Percentiles rank a stretch among this genome's conserved stretches.
Conservation (phyloP, 2,329 filamentous ascomycete genomes). For the Diaporthe capsici region DNA sequence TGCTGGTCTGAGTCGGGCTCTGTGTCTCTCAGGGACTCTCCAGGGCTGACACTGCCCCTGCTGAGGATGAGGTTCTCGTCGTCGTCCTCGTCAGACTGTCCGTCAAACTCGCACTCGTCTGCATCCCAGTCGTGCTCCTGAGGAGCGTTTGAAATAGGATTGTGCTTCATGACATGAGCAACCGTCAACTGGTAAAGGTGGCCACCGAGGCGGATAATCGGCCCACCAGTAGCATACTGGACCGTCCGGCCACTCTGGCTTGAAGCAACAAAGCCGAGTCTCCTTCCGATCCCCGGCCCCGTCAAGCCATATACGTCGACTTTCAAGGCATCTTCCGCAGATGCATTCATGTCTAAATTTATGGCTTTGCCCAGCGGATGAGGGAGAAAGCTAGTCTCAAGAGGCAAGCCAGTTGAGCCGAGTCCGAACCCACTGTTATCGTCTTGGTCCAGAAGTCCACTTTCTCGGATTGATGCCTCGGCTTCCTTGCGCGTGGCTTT, state of each 20-base stretch:
- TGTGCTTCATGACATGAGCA: not conserved
- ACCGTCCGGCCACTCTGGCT: not conserved
- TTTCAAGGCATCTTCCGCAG: not conserved
- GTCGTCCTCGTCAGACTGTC: not conserved
- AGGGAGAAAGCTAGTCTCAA: not conserved
- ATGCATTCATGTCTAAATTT: not conserved
- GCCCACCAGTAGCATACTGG: not conserved
- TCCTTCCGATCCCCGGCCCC: not conserved
- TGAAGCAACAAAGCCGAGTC: not conserved
- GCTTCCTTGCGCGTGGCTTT: not conserved
- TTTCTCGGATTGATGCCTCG: not conserved
- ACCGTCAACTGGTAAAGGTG: not conserved
- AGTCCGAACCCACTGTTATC: not conserved
- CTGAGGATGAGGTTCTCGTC: not conserved
- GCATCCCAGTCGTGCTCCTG: not conserved
- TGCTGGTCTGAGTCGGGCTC: not conserved
- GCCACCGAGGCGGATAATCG: not conserved
- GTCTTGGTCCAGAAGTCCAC: not conserved
- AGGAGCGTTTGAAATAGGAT: not conserved
- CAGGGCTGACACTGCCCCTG: not conserved
- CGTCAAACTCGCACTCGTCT: not conserved
- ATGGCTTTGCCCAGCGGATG: not conserved
- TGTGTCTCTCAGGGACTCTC: not conserved
- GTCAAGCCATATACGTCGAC: constrained; percentile 1
- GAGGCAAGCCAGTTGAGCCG: not conserved